phyloP scores from a whole-genome alignment of 2,329 filamentous ascomycete genomes.

The Fusarium hostae region DNA sequence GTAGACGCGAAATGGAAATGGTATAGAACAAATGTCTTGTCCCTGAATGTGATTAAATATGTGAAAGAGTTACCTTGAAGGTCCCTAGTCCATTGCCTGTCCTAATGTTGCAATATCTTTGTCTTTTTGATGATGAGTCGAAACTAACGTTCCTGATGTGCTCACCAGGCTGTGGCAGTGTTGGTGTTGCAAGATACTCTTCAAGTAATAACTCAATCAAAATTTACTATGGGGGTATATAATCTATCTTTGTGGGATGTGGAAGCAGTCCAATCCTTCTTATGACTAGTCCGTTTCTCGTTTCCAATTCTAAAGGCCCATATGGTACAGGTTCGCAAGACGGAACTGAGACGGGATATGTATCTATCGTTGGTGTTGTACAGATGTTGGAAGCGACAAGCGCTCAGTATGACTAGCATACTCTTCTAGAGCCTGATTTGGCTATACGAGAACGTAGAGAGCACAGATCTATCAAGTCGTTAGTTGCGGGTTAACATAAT shows the following conservation, averaged over 20 bases:
- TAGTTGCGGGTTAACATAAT: slow-evolving; percentile 12
- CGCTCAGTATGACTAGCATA: slow-evolving; percentile 14
- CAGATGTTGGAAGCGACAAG: neutral
- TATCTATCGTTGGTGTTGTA: neutral
- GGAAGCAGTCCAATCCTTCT: neutral
- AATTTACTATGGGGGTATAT: slow-evolving; percentile 29
- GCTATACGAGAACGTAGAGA: slow-evolving; percentile 62
- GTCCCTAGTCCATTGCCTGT: too few species aligned
- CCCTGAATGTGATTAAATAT: neutral
- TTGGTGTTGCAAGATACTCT: neutral
- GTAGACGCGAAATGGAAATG: slow-evolving; percentile 53
- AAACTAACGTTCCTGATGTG: neutral
- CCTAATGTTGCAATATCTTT: too few species aligned
- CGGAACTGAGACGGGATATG: neutral
- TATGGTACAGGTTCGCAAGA: neutral
- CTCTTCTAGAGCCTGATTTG: slow-evolving; percentile 12
- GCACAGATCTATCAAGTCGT: slow-evolving; percentile 59
- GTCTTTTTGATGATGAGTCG: too few species aligned
- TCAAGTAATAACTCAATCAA: neutral
- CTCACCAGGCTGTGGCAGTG: too few species aligned
- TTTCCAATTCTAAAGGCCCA: neutral
- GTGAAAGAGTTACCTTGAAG: neutral
- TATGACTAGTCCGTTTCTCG: neutral
- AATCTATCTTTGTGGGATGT: slow-evolving; percentile 10
- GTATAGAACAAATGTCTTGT: slow-evolving; percentile 38